Evolutionary conservation across 2,329 filamentous ascomycete species (phyloP).

Genomic region (Colletotrichum paranaense): DNA sequence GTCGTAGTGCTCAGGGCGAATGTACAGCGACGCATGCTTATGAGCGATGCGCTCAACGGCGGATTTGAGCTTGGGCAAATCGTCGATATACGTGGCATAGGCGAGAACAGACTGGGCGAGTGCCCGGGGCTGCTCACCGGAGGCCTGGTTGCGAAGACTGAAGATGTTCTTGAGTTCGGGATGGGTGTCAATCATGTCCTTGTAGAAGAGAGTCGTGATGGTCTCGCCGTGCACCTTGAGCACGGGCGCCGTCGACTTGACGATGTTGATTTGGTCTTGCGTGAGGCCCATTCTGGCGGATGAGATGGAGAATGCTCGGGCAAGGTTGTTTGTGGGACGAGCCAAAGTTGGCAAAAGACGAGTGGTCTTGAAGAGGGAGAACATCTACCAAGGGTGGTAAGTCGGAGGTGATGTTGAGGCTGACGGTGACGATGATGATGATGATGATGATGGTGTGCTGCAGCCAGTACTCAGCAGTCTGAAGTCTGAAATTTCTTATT

Average conservation of each 20-base stretch:
- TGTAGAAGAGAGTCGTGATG: slow-evolving; percentile 81
- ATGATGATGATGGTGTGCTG: background rate
- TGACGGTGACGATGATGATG: background rate
- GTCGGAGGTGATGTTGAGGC: background rate
- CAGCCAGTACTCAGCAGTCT: slow-evolving; percentile 6
- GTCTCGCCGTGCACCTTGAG: slow-evolving; percentile 74
- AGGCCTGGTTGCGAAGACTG: slow-evolving; percentile 76
- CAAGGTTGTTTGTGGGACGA: background rate
- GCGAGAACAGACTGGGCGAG: slow-evolving; percentile 77
- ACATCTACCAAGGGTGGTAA: background rate
- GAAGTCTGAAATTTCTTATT: background rate
- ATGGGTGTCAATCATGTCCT: slow-evolving; percentile 71
- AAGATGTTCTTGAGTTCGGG: slow-evolving; percentile 77
- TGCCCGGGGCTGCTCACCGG: slow-evolving; percentile 75
- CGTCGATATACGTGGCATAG: slow-evolving; percentile 79
- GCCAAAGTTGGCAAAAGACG: slow-evolving; percentile 1
- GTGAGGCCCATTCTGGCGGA: slow-evolving; percentile 62
- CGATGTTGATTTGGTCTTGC: slow-evolving; percentile 72
- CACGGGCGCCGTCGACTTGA: slow-evolving; percentile 82
- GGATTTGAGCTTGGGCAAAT: slow-evolving; percentile 68
- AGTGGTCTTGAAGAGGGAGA: slow-evolving; percentile 8
- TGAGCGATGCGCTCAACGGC: slow-evolving; percentile 77
- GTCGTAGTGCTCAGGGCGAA: slow-evolving; percentile 75
- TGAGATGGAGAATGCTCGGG: slow-evolving; percentile 7
- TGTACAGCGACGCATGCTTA: slow-evolving; percentile 79